Evolutionary conservation across 2,329 filamentous ascomycete genomes (phyloP), one percentile per base, ranked within the genome.

Genomic region (Colletotrichum aenigma): DNA sequence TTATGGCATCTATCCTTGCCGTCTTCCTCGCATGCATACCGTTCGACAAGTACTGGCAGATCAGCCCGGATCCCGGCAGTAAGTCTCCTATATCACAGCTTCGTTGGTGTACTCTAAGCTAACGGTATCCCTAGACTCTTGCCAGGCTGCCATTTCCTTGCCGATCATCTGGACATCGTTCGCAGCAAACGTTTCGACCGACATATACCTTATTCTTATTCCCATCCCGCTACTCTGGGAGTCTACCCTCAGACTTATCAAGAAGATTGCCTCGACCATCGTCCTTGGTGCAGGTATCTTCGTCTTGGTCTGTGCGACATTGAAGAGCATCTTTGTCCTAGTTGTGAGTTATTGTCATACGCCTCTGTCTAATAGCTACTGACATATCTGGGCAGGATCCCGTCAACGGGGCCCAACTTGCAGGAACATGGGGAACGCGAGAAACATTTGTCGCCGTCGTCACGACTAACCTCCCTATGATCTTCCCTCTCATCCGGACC

Each of bases 131-230:
- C n/a, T n/a, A 87, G 87, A 88, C 74, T 80, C 81, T 61, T 90
- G 88, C 74, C 87, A 89, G 58, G 85, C 87, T 9, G 88, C 88
- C 10, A 86, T 91, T 13, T 89, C 89, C 0, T 85, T 85, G 18
- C 86, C 87, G 65, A 85, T 90, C 64, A 83, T 90, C 48, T 90
- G 88, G 80, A 86, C 88, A n/a, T 89, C 86, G 3, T 87, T 89
- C 36, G 82, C 85, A 5, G 82, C 89, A 75, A 92, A 92, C 77
- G 86, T 91, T 4, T 78, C 83, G 2, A 93, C 91, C 4, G 91
- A 93, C 77, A 67, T 91, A 1, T 92, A 92, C 77, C 84, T 92
- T 10, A 88, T 92, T 71, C 86, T 87, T 32, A 91, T 92, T 48
- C 90, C 90, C 0, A 83, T 91, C 6, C 90, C 90, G 2, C 89